A percentile compares a stretch with the other conserved stretches of the same genome.
These are phyloP conservation scores for Sporothrix globosa DNA, from an alignment of 2,329 filamentous ascomycete genomes.

Conservation along the genomic window DNA sequence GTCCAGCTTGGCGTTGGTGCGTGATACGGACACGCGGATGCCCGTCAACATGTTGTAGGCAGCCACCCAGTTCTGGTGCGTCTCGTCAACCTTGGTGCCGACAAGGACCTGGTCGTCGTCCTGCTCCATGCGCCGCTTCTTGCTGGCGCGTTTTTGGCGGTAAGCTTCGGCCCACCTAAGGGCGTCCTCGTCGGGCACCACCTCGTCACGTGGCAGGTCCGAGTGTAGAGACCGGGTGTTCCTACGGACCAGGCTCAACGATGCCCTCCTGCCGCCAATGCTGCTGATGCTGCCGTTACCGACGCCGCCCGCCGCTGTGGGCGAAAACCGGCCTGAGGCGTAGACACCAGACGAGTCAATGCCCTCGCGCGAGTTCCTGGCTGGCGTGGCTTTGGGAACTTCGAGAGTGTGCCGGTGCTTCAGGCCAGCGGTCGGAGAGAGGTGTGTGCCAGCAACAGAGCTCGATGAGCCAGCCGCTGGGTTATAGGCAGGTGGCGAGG, in stretches of 20 bases:
- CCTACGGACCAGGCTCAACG: constrained; percentile 78
- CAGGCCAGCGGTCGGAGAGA: constrained; percentile 59
- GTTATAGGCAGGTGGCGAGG: constrained; percentile 64
- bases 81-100: constrained; percentile 96
- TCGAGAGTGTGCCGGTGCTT: constrained; percentile 88
- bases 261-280: constrained; percentile 69
- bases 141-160: constrained; percentile 86
- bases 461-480: constrained; percentile 42
- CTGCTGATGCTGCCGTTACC: constrained; percentile 52
- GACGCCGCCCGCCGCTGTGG: constrained; percentile 54
- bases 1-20: constrained; percentile 96
- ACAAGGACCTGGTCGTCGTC: constrained; percentile 94
- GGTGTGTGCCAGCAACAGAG: constrained; percentile 52
- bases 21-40: constrained; percentile 93
- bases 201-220: constrained; percentile 80
- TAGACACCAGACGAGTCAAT: constrained; percentile 60
- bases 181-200: constrained; percentile 86
- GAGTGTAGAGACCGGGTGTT: constrained; percentile 85
- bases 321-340: constrained; percentile 82
- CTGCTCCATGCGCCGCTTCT: constrained; percentile 77
- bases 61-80: constrained; percentile 95
- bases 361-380: constrained; percentile 72
- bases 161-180: constrained; percentile 91
- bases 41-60: constrained; percentile 99
- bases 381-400: constrained; percentile 69